Conservation (phyloP, 2,329 filamentous ascomycete genomes). For the Pseudocercospora fuligena region DNA sequence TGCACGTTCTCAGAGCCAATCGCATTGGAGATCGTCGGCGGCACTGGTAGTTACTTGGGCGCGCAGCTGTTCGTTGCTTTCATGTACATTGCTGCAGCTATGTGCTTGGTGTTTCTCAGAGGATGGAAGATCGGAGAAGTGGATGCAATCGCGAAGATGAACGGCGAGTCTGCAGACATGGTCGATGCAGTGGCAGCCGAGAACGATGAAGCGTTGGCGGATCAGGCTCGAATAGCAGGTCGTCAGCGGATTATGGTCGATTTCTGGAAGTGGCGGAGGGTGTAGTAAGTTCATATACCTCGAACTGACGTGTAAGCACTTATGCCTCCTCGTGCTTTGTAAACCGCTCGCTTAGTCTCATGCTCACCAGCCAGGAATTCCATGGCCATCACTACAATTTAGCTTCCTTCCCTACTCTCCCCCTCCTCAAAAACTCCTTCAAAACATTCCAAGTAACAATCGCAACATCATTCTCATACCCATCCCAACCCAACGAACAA, state of each 20-base stretch:
- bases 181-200: conserved; percentile 34
- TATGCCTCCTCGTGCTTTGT: too few relatives aligned
- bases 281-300: conserved; percentile 21
- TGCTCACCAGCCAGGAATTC: neutral
- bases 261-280: conserved; percentile 40
- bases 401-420: neutral
- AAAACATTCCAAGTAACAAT: conserved; percentile 13
- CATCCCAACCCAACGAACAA: conserved; percentile 13
- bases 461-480: conserved; percentile 12
- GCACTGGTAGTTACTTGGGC: conserved; percentile 58
- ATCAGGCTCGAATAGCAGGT: conserved; percentile 31
- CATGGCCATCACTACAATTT: neutral
- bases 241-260: conserved; percentile 35
- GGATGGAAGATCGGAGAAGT: conserved; percentile 65
- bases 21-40: conserved; percentile 57
- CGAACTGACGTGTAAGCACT: too few relatives aligned
- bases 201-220: conserved; percentile 30
- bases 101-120: conserved; percentile 59
- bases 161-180: conserved; percentile 34
- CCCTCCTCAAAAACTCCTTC: conserved; percentile 9
- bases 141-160: conserved; percentile 46
- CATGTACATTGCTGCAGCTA: conserved; percentile 64
- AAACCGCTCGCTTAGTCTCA: too few relatives aligned
- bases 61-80: conserved; percentile 65
- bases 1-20: conserved; percentile 67